Percentiles rank a stretch among this genome's conserved stretches.
Conservation (phyloP, 2,329 filamentous ascomycete genomes). For the Exophiala bonariae region DNA sequence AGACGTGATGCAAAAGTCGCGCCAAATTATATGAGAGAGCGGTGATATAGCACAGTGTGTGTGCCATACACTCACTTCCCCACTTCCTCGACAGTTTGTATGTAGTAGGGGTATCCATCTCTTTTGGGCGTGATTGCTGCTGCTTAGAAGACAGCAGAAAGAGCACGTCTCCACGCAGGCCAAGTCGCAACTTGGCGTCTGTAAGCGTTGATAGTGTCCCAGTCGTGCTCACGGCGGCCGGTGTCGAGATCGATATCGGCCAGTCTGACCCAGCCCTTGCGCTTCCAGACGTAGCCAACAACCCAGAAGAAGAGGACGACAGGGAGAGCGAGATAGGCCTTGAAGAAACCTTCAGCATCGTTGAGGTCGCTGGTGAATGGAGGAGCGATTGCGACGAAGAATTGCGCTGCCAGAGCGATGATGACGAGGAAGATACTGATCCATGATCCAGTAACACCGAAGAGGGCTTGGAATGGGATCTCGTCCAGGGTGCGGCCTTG, state of each 20-base stretch:
- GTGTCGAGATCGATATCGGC: conserved; percentile 67
- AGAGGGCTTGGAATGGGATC: conserved; percentile 77
- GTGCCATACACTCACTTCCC: too few relatives aligned
- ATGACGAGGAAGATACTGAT: conserved; percentile 74
- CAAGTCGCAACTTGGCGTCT: conserved; percentile 1
- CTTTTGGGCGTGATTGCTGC: too few relatives aligned
- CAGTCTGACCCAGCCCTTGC: conserved; percentile 57
- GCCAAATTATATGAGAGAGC: too few relatives aligned
- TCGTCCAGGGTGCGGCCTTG: conserved; percentile 72
- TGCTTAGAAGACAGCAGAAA: conserved; percentile 1
- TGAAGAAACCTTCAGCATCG: conserved; percentile 69
- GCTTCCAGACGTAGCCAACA: conserved; percentile 65
- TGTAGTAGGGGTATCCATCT: too few relatives aligned
- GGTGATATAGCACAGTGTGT: too few relatives aligned
- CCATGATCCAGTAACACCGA: conserved; percentile 78
- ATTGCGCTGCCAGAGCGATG: conserved; percentile 77
- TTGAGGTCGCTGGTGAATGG: conserved; percentile 53
- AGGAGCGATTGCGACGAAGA: conserved; percentile 83
- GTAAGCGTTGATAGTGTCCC: conserved; percentile 43
- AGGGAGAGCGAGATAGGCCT: conserved; percentile 56
- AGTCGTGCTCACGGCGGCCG: conserved; percentile 65
- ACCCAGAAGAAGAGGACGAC: conserved; percentile 59
- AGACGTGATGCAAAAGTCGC: too few relatives aligned
- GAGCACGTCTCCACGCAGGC: conserved; percentile 5
- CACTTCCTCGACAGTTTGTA: too few relatives aligned